Evolutionary conservation across 345 rosid genomes (phyloP), one percentile per base, ranked within the genome.

Genomic region (Ceriops tagal): DNA sequence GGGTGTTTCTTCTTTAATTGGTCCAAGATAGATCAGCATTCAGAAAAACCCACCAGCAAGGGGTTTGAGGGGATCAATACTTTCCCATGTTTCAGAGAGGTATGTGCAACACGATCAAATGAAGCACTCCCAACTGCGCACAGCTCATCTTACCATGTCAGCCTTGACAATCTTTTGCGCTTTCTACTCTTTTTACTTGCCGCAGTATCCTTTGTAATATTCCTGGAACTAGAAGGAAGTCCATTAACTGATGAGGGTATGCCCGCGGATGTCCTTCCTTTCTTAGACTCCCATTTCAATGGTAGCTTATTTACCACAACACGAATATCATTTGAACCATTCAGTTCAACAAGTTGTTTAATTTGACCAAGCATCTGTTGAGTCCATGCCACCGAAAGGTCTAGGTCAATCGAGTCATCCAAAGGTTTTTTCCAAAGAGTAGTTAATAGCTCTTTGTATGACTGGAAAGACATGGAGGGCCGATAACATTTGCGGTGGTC

Each of bases 341-440:
- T 85, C 70, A 91, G 78, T 74, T 81, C 86, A 9, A 88, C 96
- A 21, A 86, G 83, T 70, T 88, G 93, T 79, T 83, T 89, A 39
- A 88, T 83, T 77, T 93, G 97, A 72, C 83, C 87, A 34, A 86
- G 81, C 90, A 89, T 89, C 84, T 88, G 92, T 47, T 74, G 73
- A 2, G 88, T 83, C 93, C 93, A 87, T 5, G 93, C 96, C 79
- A 85, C 80, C 0, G 96, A 90, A 18, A 84, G 79, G 81, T 92
- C 96, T 43, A 92, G 76, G 1, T 75, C 72, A 53, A 95, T 70
- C 0, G 99, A 92, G 58, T 86, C 96, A 73, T 92, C 99, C 84
- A 79, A 71, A 6, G 96, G 97, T 78, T 67, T 86, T 81, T 65
- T 86, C 88, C 80, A 80, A 32, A 95, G 73, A 76, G 66, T 77